phyloP scores from a whole-genome alignment of 495 filamentous ascomycete genomes.

The Penicillium roqueforti region DNA sequence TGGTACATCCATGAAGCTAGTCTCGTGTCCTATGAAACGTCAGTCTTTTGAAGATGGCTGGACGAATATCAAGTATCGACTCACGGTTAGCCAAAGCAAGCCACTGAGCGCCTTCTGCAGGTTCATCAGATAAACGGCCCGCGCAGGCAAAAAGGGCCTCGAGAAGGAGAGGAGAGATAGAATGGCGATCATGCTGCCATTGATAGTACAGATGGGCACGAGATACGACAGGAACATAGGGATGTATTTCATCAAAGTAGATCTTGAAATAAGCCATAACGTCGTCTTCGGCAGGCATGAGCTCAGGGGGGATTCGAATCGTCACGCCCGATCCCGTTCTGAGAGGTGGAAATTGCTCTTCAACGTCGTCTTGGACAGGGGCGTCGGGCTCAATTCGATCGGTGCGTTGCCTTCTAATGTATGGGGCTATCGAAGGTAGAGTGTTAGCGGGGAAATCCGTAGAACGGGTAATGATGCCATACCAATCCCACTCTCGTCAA shows the following conservation, averaged over 20 bases:
- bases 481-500: slow-evolving; percentile 88
- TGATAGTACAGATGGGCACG: slow-evolving; percentile 81
- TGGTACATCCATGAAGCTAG: slow-evolving; percentile 94
- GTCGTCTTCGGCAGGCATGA: slow-evolving; percentile 88
- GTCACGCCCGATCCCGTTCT: slow-evolving; percentile 63
- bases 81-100: slow-evolving; percentile 86
- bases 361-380: slow-evolving; percentile 70
- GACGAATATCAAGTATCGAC: slow-evolving; percentile 23
- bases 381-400: slow-evolving; percentile 61
- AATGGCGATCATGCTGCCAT: slow-evolving; percentile 80
- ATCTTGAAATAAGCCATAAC: slow-evolving; percentile 84
- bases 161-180: slow-evolving; percentile 86
- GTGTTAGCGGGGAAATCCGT: slow-evolving; percentile 9
- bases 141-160: slow-evolving; percentile 96
- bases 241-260: slow-evolving; percentile 89
- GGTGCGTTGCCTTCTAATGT: slow-evolving; percentile 73
- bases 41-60: slow-evolving; percentile 10
- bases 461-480: slow-evolving; percentile 37
- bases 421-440: slow-evolving; percentile 58
- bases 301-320: slow-evolving; percentile 84
- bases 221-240: slow-evolving; percentile 93
- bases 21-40: slow-evolving; percentile 68
- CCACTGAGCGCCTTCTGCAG: slow-evolving; percentile 86
- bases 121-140: slow-evolving; percentile 75
- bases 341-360: slow-evolving; percentile 67